phyloP scores from a whole-genome alignment of 1,139 yeast genomes.

The Yamadazyma kanchanaburiensis region DNA sequence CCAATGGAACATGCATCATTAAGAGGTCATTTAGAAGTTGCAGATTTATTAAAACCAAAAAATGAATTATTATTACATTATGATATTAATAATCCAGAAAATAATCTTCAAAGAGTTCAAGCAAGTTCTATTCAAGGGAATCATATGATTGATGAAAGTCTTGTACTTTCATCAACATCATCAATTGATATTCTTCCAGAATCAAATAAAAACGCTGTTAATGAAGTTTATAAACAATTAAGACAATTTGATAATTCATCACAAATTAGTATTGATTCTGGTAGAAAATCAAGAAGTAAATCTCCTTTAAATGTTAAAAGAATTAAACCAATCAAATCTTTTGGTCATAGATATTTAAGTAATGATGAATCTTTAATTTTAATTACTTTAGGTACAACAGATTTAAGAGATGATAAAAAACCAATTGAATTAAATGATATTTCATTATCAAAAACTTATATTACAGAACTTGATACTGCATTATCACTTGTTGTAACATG shows the following conservation, averaged over 20 bases:
- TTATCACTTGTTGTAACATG: slow-evolving; percentile 72
- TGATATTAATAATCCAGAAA: slow-evolving; percentile 38
- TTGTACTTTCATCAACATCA: slow-evolving; percentile 16
- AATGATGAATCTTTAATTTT: slow-evolving; percentile 65
- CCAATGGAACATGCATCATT: slow-evolving; percentile 95
- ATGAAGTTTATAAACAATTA: slow-evolving; percentile 40
- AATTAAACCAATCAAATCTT: slow-evolving; percentile 65
- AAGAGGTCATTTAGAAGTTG: slow-evolving; percentile 78
- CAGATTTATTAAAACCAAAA: slow-evolving; percentile 55
- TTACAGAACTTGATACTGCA: slow-evolving; percentile 86
- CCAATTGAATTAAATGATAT: slow-evolving; percentile 74
- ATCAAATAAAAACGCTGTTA: slow-evolving; percentile 29
- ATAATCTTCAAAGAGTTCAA: slow-evolving; percentile 33
- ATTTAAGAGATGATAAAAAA: slow-evolving; percentile 54
- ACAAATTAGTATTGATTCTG: slow-evolving; percentile 11
- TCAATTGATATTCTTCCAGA: slow-evolving; percentile 44
- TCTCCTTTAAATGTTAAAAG: slow-evolving; percentile 27
- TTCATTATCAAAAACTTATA: slow-evolving; percentile 60
- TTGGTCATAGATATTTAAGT: slow-evolving; percentile 77
- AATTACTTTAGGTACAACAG: slow-evolving; percentile 85
- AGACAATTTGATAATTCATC: slow-evolving; percentile 25
- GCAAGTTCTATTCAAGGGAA: slow-evolving; percentile 15
- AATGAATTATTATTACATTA: slow-evolving; percentile 32
- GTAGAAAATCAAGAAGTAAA: slow-evolving; percentile 19
- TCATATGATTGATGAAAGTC: slow-evolving; percentile 12